Percentiles rank a stretch among this genome's conserved stretches.
Conservation (phyloP, 192 early-diverging fungal species). For the Entomortierella beljakovae region DNA sequence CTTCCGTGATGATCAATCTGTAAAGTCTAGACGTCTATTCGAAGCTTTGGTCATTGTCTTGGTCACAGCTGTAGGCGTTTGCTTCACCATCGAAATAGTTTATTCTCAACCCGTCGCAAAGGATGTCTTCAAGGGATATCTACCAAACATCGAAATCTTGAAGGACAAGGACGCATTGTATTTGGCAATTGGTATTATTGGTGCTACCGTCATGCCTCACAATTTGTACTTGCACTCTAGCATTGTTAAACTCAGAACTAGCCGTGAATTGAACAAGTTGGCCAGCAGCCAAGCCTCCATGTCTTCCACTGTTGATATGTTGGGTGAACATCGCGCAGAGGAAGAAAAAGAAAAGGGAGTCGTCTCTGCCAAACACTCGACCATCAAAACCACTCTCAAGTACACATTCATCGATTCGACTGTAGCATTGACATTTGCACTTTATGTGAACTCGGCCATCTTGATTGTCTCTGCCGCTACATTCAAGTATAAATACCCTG, state of each 20-base stretch:
- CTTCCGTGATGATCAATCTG: conserved; percentile 67
- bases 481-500: conserved; percentile 67
- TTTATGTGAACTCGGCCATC: conserved; percentile 84
- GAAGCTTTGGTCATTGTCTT: conserved; percentile 77
- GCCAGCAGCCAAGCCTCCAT: conserved; percentile 30
- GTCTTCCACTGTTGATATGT: conserved; percentile 42
- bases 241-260: conserved; percentile 74
- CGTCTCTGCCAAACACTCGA: conserved; percentile 47
- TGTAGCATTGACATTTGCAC: conserved; percentile 75
- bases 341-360: conserved; percentile 27
- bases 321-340: conserved; percentile 9
- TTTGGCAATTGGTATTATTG: conserved; percentile 84
- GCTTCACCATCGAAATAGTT: conserved; percentile 73
- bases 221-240: conserved; percentile 84
- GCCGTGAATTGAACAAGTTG: conserved; percentile 24
- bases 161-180: conserved; percentile 69
- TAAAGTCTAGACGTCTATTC: conserved; percentile 66
- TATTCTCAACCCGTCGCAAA: conserved; percentile 66
- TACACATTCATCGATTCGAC: conserved; percentile 75
- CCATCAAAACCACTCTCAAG: conserved; percentile 57
- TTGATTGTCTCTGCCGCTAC: conserved; percentile 82
- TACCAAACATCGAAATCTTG: conserved; percentile 69
- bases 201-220: conserved; percentile 92
- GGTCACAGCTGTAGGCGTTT: conserved; percentile 70
- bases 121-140: conserved; percentile 74